Percentiles rank a stretch among this genome's conserved stretches.
phyloP scores from a whole-genome alignment of 108 stramenopile species.

The Pinguiococcus pyrenoidosus region DNA sequence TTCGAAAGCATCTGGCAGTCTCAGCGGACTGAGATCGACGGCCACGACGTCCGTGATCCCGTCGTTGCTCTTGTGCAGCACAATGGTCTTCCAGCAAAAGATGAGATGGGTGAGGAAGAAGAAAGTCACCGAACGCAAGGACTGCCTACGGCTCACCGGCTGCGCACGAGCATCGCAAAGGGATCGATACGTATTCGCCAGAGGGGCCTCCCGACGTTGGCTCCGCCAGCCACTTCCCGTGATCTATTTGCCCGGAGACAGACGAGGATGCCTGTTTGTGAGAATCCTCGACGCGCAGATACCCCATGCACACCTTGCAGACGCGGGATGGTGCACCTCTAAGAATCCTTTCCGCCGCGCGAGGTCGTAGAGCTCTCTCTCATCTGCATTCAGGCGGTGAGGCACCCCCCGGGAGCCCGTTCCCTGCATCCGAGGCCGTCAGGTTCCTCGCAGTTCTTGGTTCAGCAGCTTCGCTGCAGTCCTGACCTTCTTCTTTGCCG shows the following conservation, averaged over 20 bases:
- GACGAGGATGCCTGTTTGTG: no score
- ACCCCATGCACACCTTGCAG: no score
- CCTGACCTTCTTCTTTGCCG: conserved; percentile 63
- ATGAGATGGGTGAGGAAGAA: no score
- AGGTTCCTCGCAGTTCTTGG: no score
- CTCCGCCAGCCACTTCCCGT: conserved; percentile 55
- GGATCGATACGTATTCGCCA: conserved; percentile 59
- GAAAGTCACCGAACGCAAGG: no score
- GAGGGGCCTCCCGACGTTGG: conserved; percentile 57
- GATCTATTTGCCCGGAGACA: no score
- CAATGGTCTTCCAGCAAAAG: no score
- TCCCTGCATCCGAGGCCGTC: no score
- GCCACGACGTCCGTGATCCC: conserved; percentile 46
- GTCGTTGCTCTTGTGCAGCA: conserved; percentile 47
- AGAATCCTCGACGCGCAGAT: no score
- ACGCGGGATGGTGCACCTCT: no score
- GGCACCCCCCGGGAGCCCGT: conserved; percentile 58
- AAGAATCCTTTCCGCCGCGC: conserved; percentile 59
- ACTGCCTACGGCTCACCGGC: no score
- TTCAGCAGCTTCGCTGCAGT: no score
- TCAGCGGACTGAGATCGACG: conserved; percentile 57
- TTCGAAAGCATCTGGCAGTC: conserved; percentile 39
- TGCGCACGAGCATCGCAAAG: conserved; percentile 61
- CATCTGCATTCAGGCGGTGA: conserved; percentile 60
- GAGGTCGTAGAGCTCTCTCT: conserved; percentile 54